Evolutionary conservation across 73 alveolate genomes (phyloP).

Genomic region (Tetrahymena malaccensis): DNA sequence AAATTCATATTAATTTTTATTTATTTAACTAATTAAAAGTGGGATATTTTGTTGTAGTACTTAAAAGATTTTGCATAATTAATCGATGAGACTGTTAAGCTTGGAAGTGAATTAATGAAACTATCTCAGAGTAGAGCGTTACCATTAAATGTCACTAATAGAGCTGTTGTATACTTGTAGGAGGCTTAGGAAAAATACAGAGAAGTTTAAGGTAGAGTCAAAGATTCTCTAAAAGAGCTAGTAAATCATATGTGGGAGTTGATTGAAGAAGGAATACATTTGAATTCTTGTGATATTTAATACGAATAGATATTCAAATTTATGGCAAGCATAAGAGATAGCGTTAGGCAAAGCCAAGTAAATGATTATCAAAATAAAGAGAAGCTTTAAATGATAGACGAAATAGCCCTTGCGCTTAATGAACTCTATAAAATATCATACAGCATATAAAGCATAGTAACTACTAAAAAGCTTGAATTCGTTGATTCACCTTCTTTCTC

Average conservation of each 20-base stretch:
- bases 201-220: not conserved
- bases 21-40: not conserved
- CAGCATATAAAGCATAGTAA: not conserved
- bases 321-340: not conserved
- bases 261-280: not conserved
- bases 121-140: not conserved
- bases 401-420: not conserved
- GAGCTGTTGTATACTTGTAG: not conserved
- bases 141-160: not conserved
- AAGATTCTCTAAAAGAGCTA: not conserved
- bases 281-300: not conserved
- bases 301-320: not conserved
- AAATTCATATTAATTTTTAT: no score
- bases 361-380: not conserved
- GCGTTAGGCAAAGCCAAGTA: not conserved
- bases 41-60: not conserved
- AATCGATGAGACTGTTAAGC: not conserved
- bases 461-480: not conserved
- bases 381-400: not conserved
- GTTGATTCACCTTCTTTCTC: not conserved
- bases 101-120: not conserved
- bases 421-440: not conserved
- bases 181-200: not conserved
- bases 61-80: not conserved
- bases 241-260: not conserved